Percentiles rank a stretch among this genome's conserved stretches.
Evolutionary conservation across 805 yeast species (phyloP).

Genomic region (Groenewaldozyma salmanticensis): DNA sequence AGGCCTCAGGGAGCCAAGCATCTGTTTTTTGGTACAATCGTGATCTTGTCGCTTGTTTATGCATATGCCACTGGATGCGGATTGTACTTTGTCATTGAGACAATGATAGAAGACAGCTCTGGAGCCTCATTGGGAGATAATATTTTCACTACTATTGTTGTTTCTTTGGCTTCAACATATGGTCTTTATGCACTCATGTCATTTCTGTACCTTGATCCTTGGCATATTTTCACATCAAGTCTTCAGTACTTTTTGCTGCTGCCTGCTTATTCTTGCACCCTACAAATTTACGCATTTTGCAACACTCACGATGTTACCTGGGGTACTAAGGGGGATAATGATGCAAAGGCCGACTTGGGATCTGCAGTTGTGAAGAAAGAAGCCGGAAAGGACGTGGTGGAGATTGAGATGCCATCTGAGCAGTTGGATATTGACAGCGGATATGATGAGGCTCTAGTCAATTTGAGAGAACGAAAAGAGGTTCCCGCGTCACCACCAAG

Average conservation of each 20-base stretch:
- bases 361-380: slow-evolving; percentile 77
- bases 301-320: slow-evolving; percentile 97
- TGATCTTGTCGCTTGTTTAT: slow-evolving; percentile 68
- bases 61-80: slow-evolving; percentile 76
- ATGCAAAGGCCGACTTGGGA: slow-evolving; percentile 58
- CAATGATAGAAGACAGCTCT: slow-evolving; percentile 34
- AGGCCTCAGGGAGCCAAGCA: slow-evolving; percentile 93
- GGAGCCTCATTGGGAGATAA: slow-evolving; percentile 30
- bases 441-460: slow-evolving; percentile 64
- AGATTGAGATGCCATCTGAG: slow-evolving; percentile 61
- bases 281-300: slow-evolving; percentile 94
- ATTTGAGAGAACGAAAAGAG: slow-evolving; percentile 60
- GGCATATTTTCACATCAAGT: slow-evolving; percentile 89
- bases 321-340: slow-evolving; percentile 97
- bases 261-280: slow-evolving; percentile 85
- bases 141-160: slow-evolving; percentile 54
- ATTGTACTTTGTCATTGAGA: slow-evolving; percentile 58
- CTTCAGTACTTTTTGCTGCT: slow-evolving; percentile 79
- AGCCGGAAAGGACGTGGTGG: slow-evolving; percentile 75
- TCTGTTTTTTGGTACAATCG: slow-evolving; percentile 63
- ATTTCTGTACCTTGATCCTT: slow-evolving; percentile 80
- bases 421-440: slow-evolving; percentile 73
- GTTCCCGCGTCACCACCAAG: slow-evolving; percentile 38
- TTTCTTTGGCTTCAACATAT: slow-evolving; percentile 81
- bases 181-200: slow-evolving; percentile 83